Conservation (phyloP, 164 flowering plant genomes). For the Warburgia ugandensis region DNA sequence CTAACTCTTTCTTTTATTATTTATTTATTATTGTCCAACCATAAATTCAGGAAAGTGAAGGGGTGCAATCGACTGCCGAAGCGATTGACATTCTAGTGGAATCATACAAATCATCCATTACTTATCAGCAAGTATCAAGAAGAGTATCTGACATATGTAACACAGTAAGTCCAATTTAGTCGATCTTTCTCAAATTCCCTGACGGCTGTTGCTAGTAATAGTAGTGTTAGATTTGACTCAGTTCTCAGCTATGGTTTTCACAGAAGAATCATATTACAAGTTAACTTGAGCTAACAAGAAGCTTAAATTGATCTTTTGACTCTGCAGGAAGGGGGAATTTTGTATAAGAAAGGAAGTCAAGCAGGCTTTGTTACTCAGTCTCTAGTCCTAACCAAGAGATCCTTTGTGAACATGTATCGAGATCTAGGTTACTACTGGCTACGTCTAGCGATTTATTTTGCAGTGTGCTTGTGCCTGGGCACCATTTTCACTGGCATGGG, state of each 20-base stretch:
- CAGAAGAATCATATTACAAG: too few relatives aligned
- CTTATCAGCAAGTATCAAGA: constrained; percentile 17
- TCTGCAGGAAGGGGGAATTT: constrained; percentile 1
- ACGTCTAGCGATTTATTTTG: constrained; percentile 32
- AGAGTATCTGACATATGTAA: constrained; percentile 20
- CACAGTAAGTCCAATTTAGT: constrained; percentile 19
- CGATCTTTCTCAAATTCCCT: too few relatives aligned
- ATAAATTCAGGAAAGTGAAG: constrained; percentile 35
- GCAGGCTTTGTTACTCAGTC: constrained; percentile 30
- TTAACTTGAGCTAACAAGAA: not conserved
- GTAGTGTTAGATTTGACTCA: too few relatives aligned
- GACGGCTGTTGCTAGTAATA: too few relatives aligned
- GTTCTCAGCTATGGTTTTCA: too few relatives aligned
- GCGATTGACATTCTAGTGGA: constrained; percentile 30
- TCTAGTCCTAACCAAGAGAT: constrained; percentile 38
- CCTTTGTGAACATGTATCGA: constrained; percentile 52
- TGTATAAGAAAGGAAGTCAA: constrained; percentile 23
- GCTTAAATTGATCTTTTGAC: not conserved
- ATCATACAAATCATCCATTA: constrained; percentile 38
- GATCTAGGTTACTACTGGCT: constrained; percentile 72
- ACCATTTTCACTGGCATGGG: constrained; percentile 44
- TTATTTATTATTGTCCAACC: not conserved
- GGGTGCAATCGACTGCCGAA: constrained; percentile 19
- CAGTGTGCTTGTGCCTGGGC: constrained; percentile 34
- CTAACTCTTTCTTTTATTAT: not conserved